These are phyloP conservation scores for Podila clonocystis DNA, from an alignment of 192 early-diverging fungal species.

Conservation along the genomic window DNA sequence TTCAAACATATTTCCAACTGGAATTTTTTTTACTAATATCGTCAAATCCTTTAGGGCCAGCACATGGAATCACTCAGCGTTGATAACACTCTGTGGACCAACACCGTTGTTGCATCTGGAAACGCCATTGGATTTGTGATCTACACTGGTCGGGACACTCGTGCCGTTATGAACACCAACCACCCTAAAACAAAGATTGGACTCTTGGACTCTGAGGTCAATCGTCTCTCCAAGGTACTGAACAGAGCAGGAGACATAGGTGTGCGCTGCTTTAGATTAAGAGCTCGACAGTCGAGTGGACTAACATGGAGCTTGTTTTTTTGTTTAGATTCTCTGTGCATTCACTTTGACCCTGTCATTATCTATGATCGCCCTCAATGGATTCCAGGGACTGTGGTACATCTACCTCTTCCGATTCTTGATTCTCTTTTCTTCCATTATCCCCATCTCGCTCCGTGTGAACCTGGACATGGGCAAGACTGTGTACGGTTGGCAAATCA, in stretches of 20 bases:
- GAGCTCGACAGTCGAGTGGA: neutral
- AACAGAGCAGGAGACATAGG: too few species aligned
- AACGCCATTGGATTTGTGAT: conserved; percentile 86
- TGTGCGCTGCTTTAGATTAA: too few species aligned
- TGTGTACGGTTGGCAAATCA: conserved; percentile 90
- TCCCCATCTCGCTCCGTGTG: conserved; percentile 93
- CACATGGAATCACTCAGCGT: conserved; percentile 77
- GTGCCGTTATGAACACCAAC: conserved; percentile 96
- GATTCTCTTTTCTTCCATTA: conserved; percentile 95
- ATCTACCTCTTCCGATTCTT: conserved; percentile 93
- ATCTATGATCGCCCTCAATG: conserved; percentile 88
- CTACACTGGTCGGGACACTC: conserved; percentile 93
- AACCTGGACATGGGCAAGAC: conserved; percentile 98
- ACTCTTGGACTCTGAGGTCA: conserved; percentile 89
- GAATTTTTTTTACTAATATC: neutral
- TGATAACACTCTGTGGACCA: conserved; percentile 96
- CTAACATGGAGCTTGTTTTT: neutral
- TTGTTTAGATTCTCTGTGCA: conserved; percentile 78
- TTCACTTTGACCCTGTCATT: conserved; percentile 87
- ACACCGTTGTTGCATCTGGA: conserved; percentile 94
- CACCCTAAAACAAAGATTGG: conserved; percentile 93
- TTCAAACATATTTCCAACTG: neutral
- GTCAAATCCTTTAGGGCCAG: conserved; percentile 12
- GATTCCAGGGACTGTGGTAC: conserved; percentile 91
- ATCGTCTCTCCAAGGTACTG: conserved; percentile 85